Evolutionary conservation across 2,329 filamentous ascomycete genomes (phyloP).

Genomic region (Grosmannia huntii): DNA sequence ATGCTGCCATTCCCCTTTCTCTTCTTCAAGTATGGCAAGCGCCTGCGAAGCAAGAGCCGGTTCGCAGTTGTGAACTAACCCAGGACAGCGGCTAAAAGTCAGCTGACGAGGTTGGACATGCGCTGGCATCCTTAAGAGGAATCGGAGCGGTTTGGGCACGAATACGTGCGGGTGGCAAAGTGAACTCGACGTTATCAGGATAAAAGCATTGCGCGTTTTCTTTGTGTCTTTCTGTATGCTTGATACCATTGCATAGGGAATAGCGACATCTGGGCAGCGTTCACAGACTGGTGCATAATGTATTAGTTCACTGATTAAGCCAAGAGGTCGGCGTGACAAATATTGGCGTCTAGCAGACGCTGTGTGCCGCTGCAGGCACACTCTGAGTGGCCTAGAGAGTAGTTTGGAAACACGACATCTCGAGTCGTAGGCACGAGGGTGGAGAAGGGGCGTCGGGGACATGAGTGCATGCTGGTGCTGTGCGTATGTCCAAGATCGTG

Average conservation of each 20-base stretch:
- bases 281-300: neutral
- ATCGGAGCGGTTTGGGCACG: neutral
- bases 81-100: neutral
- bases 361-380: neutral
- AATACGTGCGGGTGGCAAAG: neutral
- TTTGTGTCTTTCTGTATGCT: neutral
- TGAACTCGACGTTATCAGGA: neutral
- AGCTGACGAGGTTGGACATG: neutral
- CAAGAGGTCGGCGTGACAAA: neutral
- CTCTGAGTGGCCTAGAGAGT: neutral
- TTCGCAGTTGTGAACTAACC: slow-evolving; percentile 28
- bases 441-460: neutral
- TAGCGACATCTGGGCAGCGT: neutral
- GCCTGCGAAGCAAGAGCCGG: slow-evolving; percentile 39
- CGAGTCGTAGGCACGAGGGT: neutral
- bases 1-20: slow-evolving; percentile 54
- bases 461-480: neutral
- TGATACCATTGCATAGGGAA: neutral
- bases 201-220: neutral
- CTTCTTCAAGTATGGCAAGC: slow-evolving; percentile 49
- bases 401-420: neutral
- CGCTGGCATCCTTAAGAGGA: neutral
- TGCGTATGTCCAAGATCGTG: neutral
- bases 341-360: neutral
- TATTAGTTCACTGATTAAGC: neutral